Conservation (phyloP, 495 filamentous ascomycete species). For the Aspergillus haitiensis region DNA sequence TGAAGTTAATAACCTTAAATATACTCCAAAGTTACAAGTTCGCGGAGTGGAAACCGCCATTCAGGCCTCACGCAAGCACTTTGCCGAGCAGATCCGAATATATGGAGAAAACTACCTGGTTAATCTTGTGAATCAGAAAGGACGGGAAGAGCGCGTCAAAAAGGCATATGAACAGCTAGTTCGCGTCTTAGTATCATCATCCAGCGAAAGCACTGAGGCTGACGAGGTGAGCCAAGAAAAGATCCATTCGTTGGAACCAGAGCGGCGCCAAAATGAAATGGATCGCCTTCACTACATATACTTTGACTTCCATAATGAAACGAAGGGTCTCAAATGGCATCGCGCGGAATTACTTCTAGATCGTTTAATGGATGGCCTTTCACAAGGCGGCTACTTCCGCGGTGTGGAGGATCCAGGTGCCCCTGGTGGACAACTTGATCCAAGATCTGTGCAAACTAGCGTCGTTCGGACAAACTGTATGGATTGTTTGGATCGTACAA, state of each 20-base stretch:
- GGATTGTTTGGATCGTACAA: constrained; percentile 98
- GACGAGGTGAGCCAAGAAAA: constrained; percentile 68
- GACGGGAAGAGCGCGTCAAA: constrained; percentile 83
- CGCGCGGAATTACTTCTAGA: constrained; percentile 84
- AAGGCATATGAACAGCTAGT: constrained; percentile 89
- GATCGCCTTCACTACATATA: constrained; percentile 93
- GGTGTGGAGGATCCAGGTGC: constrained; percentile 80
- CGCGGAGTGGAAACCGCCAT: constrained; percentile 80
- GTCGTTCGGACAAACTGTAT: constrained; percentile 98
- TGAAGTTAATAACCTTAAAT: constrained; percentile 86
- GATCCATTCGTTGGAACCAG: constrained; percentile 72
- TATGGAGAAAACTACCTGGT: constrained; percentile 97
- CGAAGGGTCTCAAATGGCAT: constrained; percentile 90
- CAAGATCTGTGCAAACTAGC: constrained; percentile 73
- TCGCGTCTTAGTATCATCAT: constrained; percentile 66
- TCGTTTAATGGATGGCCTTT: constrained; percentile 68
- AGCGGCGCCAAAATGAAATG: constrained; percentile 57
- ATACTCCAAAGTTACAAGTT: constrained; percentile 85
- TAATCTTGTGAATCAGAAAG: constrained; percentile 94
- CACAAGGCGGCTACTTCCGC: constrained; percentile 85
- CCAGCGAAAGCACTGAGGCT: constrained; percentile 60
- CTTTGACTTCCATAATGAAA: constrained; percentile 98
- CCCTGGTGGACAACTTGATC: constrained; percentile 67
- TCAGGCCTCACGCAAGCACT: constrained; percentile 77
- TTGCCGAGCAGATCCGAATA: constrained; percentile 83